These are phyloP conservation scores for Hypoxylon trugodes DNA, from an alignment of 495 filamentous ascomycete species.

Conservation along the genomic window DNA sequence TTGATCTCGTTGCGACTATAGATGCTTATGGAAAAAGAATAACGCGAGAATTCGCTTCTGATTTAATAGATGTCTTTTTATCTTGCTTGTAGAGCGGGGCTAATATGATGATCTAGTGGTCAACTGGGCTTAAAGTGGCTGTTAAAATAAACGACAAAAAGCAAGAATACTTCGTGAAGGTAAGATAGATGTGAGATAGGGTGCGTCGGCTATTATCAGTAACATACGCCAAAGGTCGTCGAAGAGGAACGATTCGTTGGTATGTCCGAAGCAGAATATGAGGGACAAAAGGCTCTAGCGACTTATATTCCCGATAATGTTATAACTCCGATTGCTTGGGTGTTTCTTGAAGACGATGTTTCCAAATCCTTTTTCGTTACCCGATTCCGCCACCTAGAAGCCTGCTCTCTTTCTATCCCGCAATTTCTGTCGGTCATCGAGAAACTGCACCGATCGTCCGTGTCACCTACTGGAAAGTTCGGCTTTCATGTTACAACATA, in stretches of 20 bases:
- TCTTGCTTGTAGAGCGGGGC: too few species aligned
- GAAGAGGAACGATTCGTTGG: conserved; percentile 10
- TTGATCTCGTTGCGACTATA: too few species aligned
- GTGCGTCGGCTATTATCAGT: background rate
- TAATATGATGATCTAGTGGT: too few species aligned
- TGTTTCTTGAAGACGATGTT: conserved; percentile 5
- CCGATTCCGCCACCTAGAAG: conserved; percentile 21
- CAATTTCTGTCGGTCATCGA: conserved; percentile 47
- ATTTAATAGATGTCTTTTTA: too few species aligned
- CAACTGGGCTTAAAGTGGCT: background rate
- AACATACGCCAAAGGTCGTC: conserved; percentile 11
- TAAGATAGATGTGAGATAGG: background rate
- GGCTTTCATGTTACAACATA: conserved; percentile 60
- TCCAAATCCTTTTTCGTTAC: conserved; percentile 26
- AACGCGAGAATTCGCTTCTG: too few species aligned
- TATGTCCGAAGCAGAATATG: conserved; percentile 37
- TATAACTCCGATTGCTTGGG: conserved; percentile 24
- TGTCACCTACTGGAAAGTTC: conserved; percentile 59
- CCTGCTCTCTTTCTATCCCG: conserved; percentile 45
- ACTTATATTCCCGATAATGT: conserved; percentile 29
- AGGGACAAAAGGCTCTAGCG: conserved; percentile 23
- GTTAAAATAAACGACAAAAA: background rate
- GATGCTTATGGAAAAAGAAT: too few species aligned
- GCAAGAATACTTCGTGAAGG: conserved; percentile 2
- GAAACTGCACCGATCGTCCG: conserved; percentile 49